phyloP scores from a whole-genome alignment of 2,329 filamentous ascomycete species.

The Fusarium tuaranense region DNA sequence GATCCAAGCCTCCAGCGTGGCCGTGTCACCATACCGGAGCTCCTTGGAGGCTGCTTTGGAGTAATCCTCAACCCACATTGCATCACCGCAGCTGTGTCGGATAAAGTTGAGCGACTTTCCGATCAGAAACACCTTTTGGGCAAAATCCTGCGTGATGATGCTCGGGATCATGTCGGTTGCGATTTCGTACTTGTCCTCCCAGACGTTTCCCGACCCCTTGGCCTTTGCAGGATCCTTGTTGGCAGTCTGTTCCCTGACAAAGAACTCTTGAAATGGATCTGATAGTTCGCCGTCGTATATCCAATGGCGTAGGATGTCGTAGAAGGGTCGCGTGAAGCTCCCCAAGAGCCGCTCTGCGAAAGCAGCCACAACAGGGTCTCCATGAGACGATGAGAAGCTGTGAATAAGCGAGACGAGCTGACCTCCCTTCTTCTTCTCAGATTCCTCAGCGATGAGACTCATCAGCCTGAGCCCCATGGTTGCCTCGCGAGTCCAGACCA shows the following conservation, averaged over 20 bases:
- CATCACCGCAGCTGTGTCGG: slow-evolving; percentile 92
- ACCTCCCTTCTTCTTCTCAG: slow-evolving; percentile 84
- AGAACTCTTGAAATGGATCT: slow-evolving; percentile 97
- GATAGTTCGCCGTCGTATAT: slow-evolving; percentile 98
- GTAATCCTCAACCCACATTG: slow-evolving; percentile 94
- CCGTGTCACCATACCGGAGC: slow-evolving; percentile 91
- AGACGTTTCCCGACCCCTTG: slow-evolving; percentile 85
- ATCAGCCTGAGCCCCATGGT: slow-evolving; percentile 95
- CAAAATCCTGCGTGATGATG: slow-evolving; percentile 93
- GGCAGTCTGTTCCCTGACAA: slow-evolving; percentile 83
- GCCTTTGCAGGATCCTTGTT: slow-evolving; percentile 62
- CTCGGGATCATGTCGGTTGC: slow-evolving; percentile 88
- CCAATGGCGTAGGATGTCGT: slow-evolving; percentile 95
- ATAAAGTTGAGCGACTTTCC: slow-evolving; percentile 99
- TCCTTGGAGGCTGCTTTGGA: slow-evolving; percentile 94
- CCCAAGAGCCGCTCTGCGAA: slow-evolving; percentile 91
- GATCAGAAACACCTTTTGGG: slow-evolving; percentile 95
- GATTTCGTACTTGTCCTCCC: slow-evolving; percentile 97
- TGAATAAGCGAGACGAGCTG: slow-evolving; percentile 95
- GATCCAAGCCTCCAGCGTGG: slow-evolving; percentile 90
- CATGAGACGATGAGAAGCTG: slow-evolving; percentile 91
- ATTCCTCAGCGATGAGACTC: slow-evolving; percentile 94
- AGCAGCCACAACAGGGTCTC: slow-evolving; percentile 91
- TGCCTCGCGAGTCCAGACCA: slow-evolving; percentile 97
- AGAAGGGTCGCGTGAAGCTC: slow-evolving; percentile 93